Conservation (phyloP, 2,329 filamentous ascomycete genomes). For the Neophaeococcomyces mojaviensis region DNA sequence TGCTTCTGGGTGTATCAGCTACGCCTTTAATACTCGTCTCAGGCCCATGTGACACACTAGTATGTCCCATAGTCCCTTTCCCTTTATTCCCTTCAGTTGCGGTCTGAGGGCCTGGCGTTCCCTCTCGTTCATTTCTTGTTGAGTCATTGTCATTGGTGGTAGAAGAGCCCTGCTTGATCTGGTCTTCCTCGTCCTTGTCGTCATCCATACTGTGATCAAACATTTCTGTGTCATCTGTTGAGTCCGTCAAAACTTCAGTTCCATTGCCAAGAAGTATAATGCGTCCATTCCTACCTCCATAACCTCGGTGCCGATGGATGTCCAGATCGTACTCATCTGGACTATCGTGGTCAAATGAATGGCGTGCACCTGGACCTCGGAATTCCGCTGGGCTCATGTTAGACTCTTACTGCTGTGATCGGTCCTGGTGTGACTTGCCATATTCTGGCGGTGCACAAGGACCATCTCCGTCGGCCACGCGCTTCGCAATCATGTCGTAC, state of each 20-base stretch:
- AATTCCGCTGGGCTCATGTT: constrained; percentile 62
- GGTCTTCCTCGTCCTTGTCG: constrained; percentile 76
- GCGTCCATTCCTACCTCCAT: constrained; percentile 66
- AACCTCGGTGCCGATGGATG: constrained; percentile 52
- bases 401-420: constrained; percentile 33
- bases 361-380: constrained; percentile 72
- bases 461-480: constrained; percentile 92
- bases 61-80: constrained; percentile 6
- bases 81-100: constrained; percentile 11
- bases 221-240: constrained; percentile 76
- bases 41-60: constrained; percentile 12
- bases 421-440: constrained; percentile 64
- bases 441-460: constrained; percentile 99
- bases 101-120: constrained; percentile 42
- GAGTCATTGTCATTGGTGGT: constrained; percentile 26
- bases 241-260: constrained; percentile 82
- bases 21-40: constrained; percentile 14
- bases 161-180: constrained; percentile 61
- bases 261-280: constrained; percentile 95
- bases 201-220: constrained; percentile 76
- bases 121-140: constrained; percentile 41
- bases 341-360: constrained; percentile 69
- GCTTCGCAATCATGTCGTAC: constrained; percentile 91
- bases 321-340: constrained; percentile 50
- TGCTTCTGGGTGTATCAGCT: constrained; percentile 11